phyloP scores from a whole-genome alignment of 306 rosid species.

The Boehmeria nivea region DNA sequence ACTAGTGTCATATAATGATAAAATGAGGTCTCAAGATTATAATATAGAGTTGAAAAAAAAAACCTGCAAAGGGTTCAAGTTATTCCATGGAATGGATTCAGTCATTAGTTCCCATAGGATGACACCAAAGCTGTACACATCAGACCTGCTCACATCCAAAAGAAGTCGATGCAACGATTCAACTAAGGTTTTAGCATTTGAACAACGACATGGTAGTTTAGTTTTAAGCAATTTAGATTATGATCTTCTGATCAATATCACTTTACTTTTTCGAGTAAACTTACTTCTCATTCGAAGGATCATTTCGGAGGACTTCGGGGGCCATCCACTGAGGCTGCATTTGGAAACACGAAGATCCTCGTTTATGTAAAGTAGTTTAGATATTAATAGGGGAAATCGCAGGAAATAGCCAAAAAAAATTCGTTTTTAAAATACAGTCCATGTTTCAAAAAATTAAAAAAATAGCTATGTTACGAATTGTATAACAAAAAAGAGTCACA shows the following conservation, averaged over 20 bases:
- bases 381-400: no score
- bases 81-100: slow-evolving; percentile 59
- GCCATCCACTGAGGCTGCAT: slow-evolving; percentile 90
- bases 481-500: no score
- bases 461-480: no score
- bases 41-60: slow-evolving; percentile 19
- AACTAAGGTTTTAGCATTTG: no score
- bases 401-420: no score
- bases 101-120: slow-evolving; percentile 72
- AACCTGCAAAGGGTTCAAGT: slow-evolving; percentile 63
- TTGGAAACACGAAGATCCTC: slow-evolving; percentile 9
- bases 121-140: slow-evolving; percentile 75
- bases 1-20: background rate
- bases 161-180: background rate
- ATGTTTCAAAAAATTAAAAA: no score
- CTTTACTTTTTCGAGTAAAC: background rate
- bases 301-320: slow-evolving; percentile 73
- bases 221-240: no score
- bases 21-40: background rate
- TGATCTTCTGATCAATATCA: background rate
- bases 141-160: slow-evolving; percentile 45
- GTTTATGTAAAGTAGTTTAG: no score
- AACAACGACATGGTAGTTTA: no score
- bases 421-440: no score
- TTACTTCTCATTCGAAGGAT: slow-evolving; percentile 77